Percentiles rank a stretch among this genome's conserved stretches.
Evolutionary conservation across 73 alveolate genomes (phyloP).

Genomic region (Paramecium sonneborni): DNA sequence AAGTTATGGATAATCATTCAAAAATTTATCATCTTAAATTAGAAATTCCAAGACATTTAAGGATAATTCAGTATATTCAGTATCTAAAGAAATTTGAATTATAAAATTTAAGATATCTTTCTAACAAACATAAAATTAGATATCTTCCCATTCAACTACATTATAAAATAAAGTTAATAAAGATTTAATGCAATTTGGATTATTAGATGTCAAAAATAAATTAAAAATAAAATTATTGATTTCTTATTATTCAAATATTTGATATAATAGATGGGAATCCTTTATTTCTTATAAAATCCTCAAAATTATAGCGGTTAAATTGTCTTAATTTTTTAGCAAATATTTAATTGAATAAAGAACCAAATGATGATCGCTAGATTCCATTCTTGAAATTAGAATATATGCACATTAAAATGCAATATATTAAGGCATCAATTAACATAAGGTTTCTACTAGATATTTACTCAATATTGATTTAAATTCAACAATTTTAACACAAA

Average conservation of each 20-base stretch:
- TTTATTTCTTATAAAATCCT: background rate
- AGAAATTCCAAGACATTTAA: background rate
- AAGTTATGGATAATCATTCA: background rate
- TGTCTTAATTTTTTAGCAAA: background rate
- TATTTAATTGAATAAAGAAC: background rate
- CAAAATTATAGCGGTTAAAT: background rate
- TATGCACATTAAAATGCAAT: slow-evolving; percentile 5
- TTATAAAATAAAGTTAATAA: background rate
- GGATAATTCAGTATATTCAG: background rate
- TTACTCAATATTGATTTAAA: background rate
- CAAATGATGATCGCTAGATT: background rate
- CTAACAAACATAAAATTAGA: background rate
- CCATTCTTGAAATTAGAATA: background rate
- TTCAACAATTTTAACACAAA: slow-evolving; percentile 21
- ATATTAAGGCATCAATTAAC: background rate
- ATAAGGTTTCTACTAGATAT: background rate
- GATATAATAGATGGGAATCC: background rate
- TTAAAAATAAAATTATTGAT: background rate
- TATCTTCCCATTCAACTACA: background rate
- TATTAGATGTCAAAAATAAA: background rate
- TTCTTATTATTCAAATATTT: background rate
- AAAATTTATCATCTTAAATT: background rate
- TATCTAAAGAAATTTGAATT: background rate
- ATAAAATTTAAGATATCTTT: background rate
- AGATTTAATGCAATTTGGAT: background rate